Conservation (phyloP, 2,329 filamentous ascomycete genomes). For the Penicillium glabrum region DNA sequence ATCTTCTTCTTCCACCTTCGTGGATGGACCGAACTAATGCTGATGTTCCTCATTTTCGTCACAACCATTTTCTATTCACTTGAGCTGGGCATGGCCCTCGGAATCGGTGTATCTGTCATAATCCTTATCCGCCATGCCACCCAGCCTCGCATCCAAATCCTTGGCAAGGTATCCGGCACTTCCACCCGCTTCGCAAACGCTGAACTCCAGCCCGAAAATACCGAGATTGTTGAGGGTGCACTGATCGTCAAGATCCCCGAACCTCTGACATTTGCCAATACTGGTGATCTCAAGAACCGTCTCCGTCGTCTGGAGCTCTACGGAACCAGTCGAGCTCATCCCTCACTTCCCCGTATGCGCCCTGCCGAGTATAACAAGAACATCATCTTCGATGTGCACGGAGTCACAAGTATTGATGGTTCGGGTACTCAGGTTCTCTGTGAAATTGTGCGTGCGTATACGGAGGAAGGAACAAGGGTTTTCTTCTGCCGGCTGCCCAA, state of each 20-base stretch:
- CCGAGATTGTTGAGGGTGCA: slow-evolving; percentile 89
- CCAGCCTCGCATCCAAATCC: slow-evolving; percentile 89
- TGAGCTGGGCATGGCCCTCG: slow-evolving; percentile 88
- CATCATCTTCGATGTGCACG: slow-evolving; percentile 95
- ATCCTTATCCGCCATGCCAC: slow-evolving; percentile 89
- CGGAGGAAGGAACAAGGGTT: slow-evolving; percentile 66
- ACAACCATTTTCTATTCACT: slow-evolving; percentile 95
- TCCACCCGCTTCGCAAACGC: slow-evolving; percentile 79
- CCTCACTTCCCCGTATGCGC: slow-evolving; percentile 78
- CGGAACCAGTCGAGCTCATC: slow-evolving; percentile 81
- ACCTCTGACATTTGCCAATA: slow-evolving; percentile 95
- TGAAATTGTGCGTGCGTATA: slow-evolving; percentile 82
- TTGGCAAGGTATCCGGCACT: slow-evolving; percentile 83
- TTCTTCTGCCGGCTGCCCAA: slow-evolving; percentile 56
- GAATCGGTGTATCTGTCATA: slow-evolving; percentile 85
- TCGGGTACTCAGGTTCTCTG: slow-evolving; percentile 87
- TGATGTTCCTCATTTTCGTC: slow-evolving; percentile 89
- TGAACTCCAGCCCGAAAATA: slow-evolving; percentile 65
- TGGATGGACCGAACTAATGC: slow-evolving; percentile 78
- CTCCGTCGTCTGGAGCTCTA: slow-evolving; percentile 84
- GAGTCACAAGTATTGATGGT: slow-evolving; percentile 92
- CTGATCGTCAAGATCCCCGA: slow-evolving; percentile 98
- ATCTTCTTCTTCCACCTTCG: slow-evolving; percentile 82
- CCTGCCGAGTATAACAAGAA: slow-evolving; percentile 81
- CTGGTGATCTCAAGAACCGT: slow-evolving; percentile 82